Base-by-base conservation (phyloP, 352 stramenopile genomes). In the Globisporangium perplexum region DNA sequence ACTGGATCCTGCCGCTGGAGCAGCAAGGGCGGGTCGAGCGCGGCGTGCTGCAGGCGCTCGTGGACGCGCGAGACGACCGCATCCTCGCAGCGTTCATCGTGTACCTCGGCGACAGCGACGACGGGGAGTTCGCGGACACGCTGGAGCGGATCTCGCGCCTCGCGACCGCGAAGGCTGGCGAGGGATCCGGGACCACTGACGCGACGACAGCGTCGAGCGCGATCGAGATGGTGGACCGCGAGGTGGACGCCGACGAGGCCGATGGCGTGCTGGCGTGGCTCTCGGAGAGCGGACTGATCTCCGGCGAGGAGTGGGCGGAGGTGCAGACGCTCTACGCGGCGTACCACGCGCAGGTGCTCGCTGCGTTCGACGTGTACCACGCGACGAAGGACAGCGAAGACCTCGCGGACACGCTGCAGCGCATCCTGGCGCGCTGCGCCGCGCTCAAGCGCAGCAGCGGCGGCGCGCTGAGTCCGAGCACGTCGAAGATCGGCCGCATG, bases 51-150 rank as follows among this genome's bases (percentile, higher is more conserved):
- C 31, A 71, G 6, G 55, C 77, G 44, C 50, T 92, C 4, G 63
- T 86, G 0, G 54, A 77, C 14, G 49, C 57, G 3, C 66, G 78
- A 15, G 82, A 92, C 33, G 71, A 84, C 51, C 78, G 78, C n/a
- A 48, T 92, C 6, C 63, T 89, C 28, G 78, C 78, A 1, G 82
- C 78, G 11, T 74, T 89, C 15, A 64, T 87, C 8, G 68, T 89
- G 17, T 90, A 74, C 47, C 46, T 90, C 3, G 80, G 71, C 20
- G 79, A 92, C 50, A 65, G 65, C 42, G 79, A 89, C 46, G 68
- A 62, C 24, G 72, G 76, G 8, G 78, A 90, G 46, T 89, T 92
- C 47, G 59, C 66, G 6, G 78, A 89, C 44, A 83, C 77, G 17
- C 60, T 92, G 2, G 36, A 53, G 18, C 82, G 73, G 1, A 71